These are phyloP conservation scores for Suillus variegatus DNA, from an alignment of 768 basidiomycete genomes.

Conservation along the genomic window DNA sequence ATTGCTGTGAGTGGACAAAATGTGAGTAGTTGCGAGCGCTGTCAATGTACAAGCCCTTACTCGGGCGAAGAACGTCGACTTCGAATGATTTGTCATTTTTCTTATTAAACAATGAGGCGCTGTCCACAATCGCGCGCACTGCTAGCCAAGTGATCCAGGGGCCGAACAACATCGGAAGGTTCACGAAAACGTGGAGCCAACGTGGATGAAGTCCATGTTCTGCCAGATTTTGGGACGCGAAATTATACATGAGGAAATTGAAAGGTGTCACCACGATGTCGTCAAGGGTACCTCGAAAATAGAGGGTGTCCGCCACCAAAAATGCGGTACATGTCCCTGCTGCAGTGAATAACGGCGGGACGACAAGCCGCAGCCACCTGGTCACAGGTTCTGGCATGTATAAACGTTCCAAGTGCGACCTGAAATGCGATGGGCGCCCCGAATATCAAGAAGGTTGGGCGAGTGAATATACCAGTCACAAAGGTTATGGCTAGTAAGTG, in stretches of 20 bases:
- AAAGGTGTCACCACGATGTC: conserved; percentile 34
- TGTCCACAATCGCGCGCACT: conserved; percentile 12
- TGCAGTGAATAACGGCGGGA: conserved; percentile 26
- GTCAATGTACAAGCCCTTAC: conserved; percentile 6
- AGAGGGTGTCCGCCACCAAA: conserved; percentile 32
- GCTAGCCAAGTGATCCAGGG: conserved; percentile 32
- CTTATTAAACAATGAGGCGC: conserved; percentile 4
- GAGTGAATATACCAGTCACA: conserved; percentile 34
- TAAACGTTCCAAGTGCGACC: conserved; percentile 18
- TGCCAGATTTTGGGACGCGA: conserved; percentile 37
- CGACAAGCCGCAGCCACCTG: conserved; percentile 12
- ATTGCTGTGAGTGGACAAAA: conserved; percentile 25
- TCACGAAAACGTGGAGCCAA: conserved; percentile 41
- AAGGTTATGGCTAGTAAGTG: conserved; percentile 28
- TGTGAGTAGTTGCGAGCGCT: background rate
- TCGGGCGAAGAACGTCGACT: conserved; percentile 19
- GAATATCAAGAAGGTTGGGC: conserved; percentile 38
- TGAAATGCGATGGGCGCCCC: conserved; percentile 32
- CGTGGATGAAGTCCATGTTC: conserved; percentile 42
- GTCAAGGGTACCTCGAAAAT: conserved; percentile 29
- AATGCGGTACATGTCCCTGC: conserved; percentile 15
- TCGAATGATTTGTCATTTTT: conserved; percentile 12
- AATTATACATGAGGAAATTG: conserved; percentile 40
- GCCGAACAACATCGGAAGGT: conserved; percentile 41
- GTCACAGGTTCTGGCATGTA: conserved; percentile 16